Percentiles rank a stretch among this genome's conserved stretches.
Evolutionary conservation across 1,284 basidiomycete genomes (phyloP).

Genomic region (Fomitiporia mediterranea): DNA sequence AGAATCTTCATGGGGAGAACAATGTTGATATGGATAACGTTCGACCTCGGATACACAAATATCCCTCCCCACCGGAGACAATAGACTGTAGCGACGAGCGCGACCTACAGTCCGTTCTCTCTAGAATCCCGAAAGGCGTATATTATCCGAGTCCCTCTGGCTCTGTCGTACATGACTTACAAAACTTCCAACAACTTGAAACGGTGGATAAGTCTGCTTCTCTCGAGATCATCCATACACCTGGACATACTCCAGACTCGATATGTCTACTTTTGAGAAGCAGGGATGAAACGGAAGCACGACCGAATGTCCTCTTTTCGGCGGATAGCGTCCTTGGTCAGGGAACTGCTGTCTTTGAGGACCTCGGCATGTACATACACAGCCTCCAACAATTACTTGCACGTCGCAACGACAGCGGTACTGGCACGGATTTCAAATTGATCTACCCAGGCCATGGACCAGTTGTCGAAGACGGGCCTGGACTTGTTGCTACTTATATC

Average conservation of each 20-base stretch:
- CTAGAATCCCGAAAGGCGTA: conserved; percentile 39
- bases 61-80: conserved; percentile 36
- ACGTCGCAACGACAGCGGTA: conserved; percentile 29
- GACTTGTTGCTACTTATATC: conserved; percentile 70
- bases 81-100: conserved; percentile 27
- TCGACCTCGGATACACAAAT: conserved; percentile 71
- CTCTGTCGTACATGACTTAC: conserved; percentile 49
- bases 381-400: conserved; percentile 63
- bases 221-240: conserved; percentile 74
- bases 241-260: conserved; percentile 90
- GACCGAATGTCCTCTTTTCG: conserved; percentile 65
- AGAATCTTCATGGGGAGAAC: conserved; percentile 49
- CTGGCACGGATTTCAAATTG: conserved; percentile 34
- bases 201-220: conserved; percentile 20
- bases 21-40: conserved; percentile 35
- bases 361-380: conserved; percentile 69
- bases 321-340: conserved; percentile 91
- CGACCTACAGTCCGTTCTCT: conserved; percentile 38
- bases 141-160: conserved; percentile 41
- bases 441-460: conserved; percentile 91
- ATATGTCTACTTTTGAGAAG: conserved; percentile 61
- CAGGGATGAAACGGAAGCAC: conserved; percentile 37
- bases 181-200: conserved; percentile 47
- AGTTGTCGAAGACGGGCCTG: conserved; percentile 54
- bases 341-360: conserved; percentile 88